A percentile compares a stretch with the other conserved stretches of the same genome.
phyloP scores from a whole-genome alignment of 1,284 basidiomycete genomes.

The Puccinia horiana region DNA sequence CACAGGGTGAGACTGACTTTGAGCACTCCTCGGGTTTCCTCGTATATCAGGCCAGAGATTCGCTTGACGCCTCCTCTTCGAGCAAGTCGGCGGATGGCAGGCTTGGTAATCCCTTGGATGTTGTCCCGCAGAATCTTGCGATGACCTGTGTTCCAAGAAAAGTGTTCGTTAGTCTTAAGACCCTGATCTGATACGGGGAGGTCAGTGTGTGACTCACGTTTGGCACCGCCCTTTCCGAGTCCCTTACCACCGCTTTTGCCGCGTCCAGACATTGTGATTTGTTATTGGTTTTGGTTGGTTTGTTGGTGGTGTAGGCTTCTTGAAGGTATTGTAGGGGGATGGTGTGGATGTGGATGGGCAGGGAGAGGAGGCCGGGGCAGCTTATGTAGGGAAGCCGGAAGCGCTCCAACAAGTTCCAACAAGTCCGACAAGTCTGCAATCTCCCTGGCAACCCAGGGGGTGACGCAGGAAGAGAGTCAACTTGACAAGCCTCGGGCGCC shows the following conservation, averaged over 20 bases:
- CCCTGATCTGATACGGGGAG: not conserved
- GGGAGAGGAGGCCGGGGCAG: no score
- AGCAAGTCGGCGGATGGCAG: conserved; percentile 84
- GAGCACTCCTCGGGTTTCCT: conserved; percentile 72
- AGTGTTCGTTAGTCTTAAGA: not conserved
- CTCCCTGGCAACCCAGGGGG: no score
- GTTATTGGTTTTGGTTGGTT: conserved; percentile 54
- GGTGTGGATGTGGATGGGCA: not conserved
- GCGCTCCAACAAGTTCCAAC: no score
- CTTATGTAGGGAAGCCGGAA: no score
- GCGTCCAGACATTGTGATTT: conserved; percentile 81
- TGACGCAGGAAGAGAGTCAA: no score
- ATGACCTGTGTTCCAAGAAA: conserved; percentile 50
- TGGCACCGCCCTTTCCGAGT: conserved; percentile 71
- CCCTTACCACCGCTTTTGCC: conserved; percentile 69
- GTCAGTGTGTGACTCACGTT: conserved; percentile 10
- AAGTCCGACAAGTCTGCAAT: no score
- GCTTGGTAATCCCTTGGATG: conserved; percentile 52
- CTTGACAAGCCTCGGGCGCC: no score
- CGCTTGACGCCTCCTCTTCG: conserved; percentile 94
- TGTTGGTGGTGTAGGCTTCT: not conserved
- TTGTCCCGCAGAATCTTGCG: conserved; percentile 44
- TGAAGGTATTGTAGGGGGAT: not conserved
- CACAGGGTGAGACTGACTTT: conserved; percentile 60
- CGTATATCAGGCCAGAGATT: conserved; percentile 73